Evolutionary conservation across 2,329 filamentous ascomycete genomes (phyloP), one percentile per base, ranked within the genome.

Genomic region (Penicillium decumbens): DNA sequence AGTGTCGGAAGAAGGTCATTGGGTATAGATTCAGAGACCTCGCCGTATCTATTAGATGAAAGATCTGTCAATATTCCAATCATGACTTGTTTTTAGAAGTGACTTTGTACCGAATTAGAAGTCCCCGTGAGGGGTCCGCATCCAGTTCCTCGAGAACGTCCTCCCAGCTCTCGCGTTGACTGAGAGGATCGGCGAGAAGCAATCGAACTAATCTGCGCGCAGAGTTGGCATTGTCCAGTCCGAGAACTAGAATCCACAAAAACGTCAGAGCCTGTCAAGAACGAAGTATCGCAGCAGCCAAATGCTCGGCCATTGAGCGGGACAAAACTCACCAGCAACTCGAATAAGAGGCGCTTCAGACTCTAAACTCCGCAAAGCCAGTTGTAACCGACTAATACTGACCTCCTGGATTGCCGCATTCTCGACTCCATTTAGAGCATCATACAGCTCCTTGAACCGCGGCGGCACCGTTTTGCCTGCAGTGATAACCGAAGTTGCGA

Each of bases 141-240:
- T 79, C 75, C 10, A 65, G 63, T 10, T 61, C 59, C 28, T 79
- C 75, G 51, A 90, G 66, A 50, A 82, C 73, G 61, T 74, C 73
- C 68, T 91, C 87, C 87, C 87, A 91, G 24, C 75, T 68, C 56
- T 82, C 77, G 55, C 81, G 77, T 4, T 78, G 70, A 32, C 76
- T 76, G 56, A 91, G 69, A 4, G 87, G 85, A 66, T 91, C 87
- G 2, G 85, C 84, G 1, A 90, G 73, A 10, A 89, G 70, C 30
- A 91, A 73, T 37, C 83, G 80, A 40, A 90, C 77, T 7, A 96
- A 75, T 55, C 72, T 77, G 55, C 77, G 74, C 37, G 81, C 79
- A 41, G 75, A 74, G 18, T 65, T 63, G 50, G 75, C 72, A 53
- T 77, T 73, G 43, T 77, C 74, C 46, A 80, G 55, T 8, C 76